Evolutionary conservation across 2,329 filamentous ascomycete genomes (phyloP).

Genomic region (Claviceps capensis): DNA sequence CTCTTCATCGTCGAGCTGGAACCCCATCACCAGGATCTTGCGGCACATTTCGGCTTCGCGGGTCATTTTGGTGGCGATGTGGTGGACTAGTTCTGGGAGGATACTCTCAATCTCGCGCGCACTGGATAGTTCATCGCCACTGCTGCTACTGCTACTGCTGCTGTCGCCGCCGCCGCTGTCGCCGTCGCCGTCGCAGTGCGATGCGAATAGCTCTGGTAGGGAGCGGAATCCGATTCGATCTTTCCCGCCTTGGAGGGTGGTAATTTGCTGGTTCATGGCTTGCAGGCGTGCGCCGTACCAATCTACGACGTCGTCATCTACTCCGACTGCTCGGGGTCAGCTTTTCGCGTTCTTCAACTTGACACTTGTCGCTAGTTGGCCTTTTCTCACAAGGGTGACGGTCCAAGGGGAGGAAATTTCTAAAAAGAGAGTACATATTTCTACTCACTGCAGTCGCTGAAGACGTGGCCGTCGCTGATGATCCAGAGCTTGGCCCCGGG

Average conservation of each 20-base stretch:
- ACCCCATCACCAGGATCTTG: conserved; percentile 21
- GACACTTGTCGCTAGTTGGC: too few species aligned
- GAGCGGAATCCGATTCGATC: conserved; percentile 16
- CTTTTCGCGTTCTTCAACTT: not conserved
- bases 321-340: conserved; percentile 19
- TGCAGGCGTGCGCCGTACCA: conserved; percentile 23
- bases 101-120: conserved; percentile 15
- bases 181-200: conserved; percentile 1
- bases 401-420: not conserved
- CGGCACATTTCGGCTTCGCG: conserved; percentile 17
- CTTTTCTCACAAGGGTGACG: not conserved
- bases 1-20: conserved; percentile 19
- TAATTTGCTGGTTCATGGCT: conserved; percentile 20
- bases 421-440: conserved; percentile 1
- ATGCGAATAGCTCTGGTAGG: conserved; percentile 18
- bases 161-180: too few species aligned
- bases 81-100: conserved; percentile 25
- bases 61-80: conserved; percentile 13
- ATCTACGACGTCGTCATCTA: conserved; percentile 28
- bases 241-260: conserved; percentile 10
- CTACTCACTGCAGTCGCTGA: conserved; percentile 24
- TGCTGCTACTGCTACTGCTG: too few species aligned
- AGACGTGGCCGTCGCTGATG: conserved; percentile 27
- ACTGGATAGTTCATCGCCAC: not conserved
- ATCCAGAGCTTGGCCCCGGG: conserved; percentile 22